Conservation (phyloP, 768 basidiomycete species). For the Mycena pura region DNA sequence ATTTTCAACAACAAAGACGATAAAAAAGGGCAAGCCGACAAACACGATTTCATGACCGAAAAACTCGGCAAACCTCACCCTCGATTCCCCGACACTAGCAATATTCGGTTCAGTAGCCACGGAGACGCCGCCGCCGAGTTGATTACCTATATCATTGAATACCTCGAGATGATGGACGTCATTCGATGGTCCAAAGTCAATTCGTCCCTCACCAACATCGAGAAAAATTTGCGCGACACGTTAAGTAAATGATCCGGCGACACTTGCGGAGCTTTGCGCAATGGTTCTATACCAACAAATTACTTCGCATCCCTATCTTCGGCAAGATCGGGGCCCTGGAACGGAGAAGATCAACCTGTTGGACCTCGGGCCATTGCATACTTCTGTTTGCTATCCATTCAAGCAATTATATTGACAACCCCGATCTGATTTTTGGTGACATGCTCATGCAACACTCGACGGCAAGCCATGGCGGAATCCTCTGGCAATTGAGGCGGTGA, state of each 20-base stretch:
- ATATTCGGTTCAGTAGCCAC: not conserved
- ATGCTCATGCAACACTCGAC: not conserved
- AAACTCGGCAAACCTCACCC: not conserved
- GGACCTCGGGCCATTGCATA: not conserved
- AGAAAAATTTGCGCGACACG: slow-evolving; percentile 26
- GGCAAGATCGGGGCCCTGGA: not conserved
- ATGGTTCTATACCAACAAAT: slow-evolving; percentile 18
- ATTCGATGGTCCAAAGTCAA: slow-evolving; percentile 24
- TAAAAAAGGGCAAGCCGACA: slow-evolving; percentile 29
- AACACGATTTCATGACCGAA: not conserved
- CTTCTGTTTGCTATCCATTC: not conserved
- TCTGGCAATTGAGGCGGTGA: not conserved
- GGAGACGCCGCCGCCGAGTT: slow-evolving; percentile 5
- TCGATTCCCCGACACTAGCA: not conserved
- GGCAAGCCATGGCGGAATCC: not conserved
- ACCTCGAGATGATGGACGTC: slow-evolving; percentile 17
- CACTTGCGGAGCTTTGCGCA: slow-evolving; percentile 23
- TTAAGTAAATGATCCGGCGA: slow-evolving; percentile 16
- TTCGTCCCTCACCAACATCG: slow-evolving; percentile 25
- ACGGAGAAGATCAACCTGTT: not conserved
- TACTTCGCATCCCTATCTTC: slow-evolving; percentile 28
- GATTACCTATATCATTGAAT: not conserved
- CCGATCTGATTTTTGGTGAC: slow-evolving; percentile 28
- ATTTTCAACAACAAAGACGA: slow-evolving; percentile 33
- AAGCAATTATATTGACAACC: slow-evolving; percentile 15